Evolutionary conservation across 805 yeast species (phyloP).

Genomic region (Teunomyces gatunensis): DNA sequence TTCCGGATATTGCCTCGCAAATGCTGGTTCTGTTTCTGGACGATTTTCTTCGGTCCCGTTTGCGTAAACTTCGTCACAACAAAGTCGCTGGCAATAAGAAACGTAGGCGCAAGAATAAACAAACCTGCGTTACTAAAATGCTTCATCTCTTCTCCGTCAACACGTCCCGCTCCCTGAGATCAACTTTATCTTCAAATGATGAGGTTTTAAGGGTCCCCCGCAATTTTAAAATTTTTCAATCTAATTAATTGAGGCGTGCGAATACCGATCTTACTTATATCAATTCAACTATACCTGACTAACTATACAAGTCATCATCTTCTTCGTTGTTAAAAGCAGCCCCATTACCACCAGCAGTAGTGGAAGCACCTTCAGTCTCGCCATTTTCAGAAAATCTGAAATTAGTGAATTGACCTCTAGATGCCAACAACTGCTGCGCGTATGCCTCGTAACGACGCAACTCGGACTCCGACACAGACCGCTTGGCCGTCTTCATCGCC

Average conservation of each 20-base stretch:
- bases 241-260: not conserved
- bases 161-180: not conserved
- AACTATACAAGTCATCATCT: slow-evolving; percentile 30
- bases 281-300: slow-evolving; percentile 3
- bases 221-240: not conserved
- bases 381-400: slow-evolving; percentile 71
- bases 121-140: slow-evolving; percentile 22
- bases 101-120: slow-evolving; percentile 28
- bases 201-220: not conserved
- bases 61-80: slow-evolving; percentile 22
- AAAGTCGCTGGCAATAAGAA: slow-evolving; percentile 29
- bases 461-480: slow-evolving; percentile 96
- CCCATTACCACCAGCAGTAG: slow-evolving; percentile 22
- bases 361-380: slow-evolving; percentile 12
- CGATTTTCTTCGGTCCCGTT: slow-evolving; percentile 11
- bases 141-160: slow-evolving; percentile 13
- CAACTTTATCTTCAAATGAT: too few species aligned
- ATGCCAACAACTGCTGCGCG: slow-evolving; percentile 92
- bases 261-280: not conserved
- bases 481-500: slow-evolving; percentile 99
- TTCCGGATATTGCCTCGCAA: slow-evolving; percentile 1
- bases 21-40: slow-evolving; percentile 4
- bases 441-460: slow-evolving; percentile 98
- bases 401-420: slow-evolving; percentile 91
- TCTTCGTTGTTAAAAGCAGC: slow-evolving; percentile 50